A percentile compares a stretch with the other conserved stretches of the same genome.
Evolutionary conservation across 768 basidiomycete genomes (phyloP).

Genomic region (Rhizopogon sp.): DNA sequence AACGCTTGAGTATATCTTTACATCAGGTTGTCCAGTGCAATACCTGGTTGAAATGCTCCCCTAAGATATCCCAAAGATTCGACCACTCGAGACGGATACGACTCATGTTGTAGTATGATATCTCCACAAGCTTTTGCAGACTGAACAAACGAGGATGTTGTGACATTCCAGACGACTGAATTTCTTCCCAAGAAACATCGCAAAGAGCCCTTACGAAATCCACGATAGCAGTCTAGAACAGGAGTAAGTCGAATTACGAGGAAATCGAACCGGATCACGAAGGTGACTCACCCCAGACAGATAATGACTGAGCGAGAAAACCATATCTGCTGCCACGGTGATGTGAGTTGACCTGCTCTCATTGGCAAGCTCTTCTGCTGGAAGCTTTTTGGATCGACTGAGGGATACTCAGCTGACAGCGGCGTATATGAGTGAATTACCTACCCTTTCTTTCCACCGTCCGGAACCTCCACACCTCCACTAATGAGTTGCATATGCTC

Average conservation of each 20-base stretch:
- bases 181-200: conserved; percentile 99
- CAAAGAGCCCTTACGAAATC: conserved; percentile 96
- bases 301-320: conserved; percentile 93
- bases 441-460: conserved; percentile 77
- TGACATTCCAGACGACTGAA: conserved; percentile 92
- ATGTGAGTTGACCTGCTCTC: conserved; percentile 98
- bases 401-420: conserved; percentile 6
- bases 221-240: conserved; percentile 82
- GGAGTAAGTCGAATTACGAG: not conserved
- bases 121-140: conserved; percentile 96
- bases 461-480: conserved; percentile 80
- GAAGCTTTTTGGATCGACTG: conserved; percentile 51
- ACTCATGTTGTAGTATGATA: conserved; percentile 99
- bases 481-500: conserved; percentile 99
- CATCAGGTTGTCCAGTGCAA: not conserved
- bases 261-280: not conserved
- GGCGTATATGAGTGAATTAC: conserved; percentile 17
- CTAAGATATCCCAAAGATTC: conserved; percentile 94
- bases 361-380: conserved; percentile 91
- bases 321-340: conserved; percentile 98
- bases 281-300: conserved; percentile 78
- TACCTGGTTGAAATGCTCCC: conserved; percentile 98
- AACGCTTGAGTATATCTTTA: conserved; percentile 3
- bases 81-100: conserved; percentile 99
- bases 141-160: conserved; percentile 95